Evolutionary conservation across 306 rosid species (phyloP).

Genomic region (Cucurbita pepo): DNA sequence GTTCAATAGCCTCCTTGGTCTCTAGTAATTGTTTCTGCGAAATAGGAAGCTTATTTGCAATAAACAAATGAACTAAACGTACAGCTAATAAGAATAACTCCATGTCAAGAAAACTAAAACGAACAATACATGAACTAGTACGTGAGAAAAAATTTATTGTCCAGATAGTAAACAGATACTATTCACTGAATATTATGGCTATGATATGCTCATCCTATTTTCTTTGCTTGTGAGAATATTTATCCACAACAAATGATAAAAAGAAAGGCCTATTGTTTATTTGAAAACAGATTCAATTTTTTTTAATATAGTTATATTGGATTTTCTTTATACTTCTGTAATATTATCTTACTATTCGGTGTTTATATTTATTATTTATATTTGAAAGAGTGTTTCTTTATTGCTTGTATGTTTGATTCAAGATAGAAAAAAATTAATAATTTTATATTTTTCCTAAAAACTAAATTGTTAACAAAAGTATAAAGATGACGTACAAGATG

Average conservation of each 20-base stretch:
- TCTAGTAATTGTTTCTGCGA: conserved; percentile 69
- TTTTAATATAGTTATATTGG: background rate
- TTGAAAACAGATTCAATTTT: background rate
- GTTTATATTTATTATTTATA: no score
- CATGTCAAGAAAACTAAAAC: background rate
- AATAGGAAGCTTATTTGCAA: background rate
- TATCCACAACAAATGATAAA: background rate
- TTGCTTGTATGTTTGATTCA: background rate
- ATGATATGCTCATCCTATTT: background rate
- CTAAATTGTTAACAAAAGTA: background rate
- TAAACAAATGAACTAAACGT: background rate
- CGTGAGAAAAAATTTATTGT: background rate
- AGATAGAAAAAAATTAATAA: background rate
- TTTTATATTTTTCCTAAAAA: background rate
- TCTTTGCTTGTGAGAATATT: background rate
- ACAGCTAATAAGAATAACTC: background rate
- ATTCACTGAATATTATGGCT: background rate
- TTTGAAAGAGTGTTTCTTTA: background rate
- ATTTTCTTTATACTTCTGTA: background rate
- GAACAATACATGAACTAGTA: background rate
- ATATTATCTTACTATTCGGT: background rate
- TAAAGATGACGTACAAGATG: conserved; percentile 68
- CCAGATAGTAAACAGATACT: background rate
- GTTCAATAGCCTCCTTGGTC: conserved; percentile 78
- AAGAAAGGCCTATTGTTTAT: background rate